These are phyloP conservation scores for Hymenoscyphus linearis DNA, from an alignment of 2,329 filamentous ascomycete species.

Conservation along the genomic window DNA sequence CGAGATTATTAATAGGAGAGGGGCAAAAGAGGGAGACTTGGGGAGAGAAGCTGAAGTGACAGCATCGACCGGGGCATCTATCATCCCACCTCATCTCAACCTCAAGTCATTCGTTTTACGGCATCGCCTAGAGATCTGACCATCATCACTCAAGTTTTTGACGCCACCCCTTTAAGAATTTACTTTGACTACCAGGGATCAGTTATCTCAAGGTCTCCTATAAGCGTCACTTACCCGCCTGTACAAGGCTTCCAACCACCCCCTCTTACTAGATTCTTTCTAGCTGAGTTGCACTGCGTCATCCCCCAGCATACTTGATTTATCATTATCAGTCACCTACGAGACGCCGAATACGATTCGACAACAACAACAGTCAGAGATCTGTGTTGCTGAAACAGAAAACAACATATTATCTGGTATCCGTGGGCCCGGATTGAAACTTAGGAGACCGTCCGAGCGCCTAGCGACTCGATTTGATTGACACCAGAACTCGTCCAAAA, in stretches of 20 bases:
- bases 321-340: neutral
- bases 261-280: neutral
- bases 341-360: neutral
- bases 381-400: neutral
- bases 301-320: neutral
- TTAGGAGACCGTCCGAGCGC: neutral
- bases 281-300: neutral
- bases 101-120: neutral
- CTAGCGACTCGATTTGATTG: neutral
- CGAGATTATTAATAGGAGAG: neutral
- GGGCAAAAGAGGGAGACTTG: neutral
- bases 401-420: neutral
- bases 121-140: neutral
- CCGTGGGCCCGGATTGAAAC: neutral
- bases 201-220: neutral
- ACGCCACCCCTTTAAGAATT: neutral
- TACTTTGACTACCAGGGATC: neutral
- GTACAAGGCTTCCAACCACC: neutral
- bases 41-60: neutral
- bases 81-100: slow-evolving; percentile 1
- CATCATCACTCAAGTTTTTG: neutral
- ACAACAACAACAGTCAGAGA: neutral
- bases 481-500: neutral
- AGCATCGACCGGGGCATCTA: neutral
- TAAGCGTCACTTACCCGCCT: neutral